Conservation (phyloP, 2,329 filamentous ascomycete genomes). For the Hortaea sp. region DNA sequence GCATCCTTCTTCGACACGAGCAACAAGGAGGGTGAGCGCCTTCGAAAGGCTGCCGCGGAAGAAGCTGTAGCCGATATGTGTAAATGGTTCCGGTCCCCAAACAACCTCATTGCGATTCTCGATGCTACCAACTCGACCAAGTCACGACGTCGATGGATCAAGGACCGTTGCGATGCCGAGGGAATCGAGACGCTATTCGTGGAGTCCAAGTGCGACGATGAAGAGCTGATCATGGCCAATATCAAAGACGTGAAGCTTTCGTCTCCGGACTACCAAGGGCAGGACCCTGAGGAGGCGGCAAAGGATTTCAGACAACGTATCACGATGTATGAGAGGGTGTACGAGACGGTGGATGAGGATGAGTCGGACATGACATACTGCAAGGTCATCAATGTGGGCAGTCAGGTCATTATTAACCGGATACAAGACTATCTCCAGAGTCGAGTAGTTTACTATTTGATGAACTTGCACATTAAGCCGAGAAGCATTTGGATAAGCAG, state of each 20-base stretch:
- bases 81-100: slow-evolving; percentile 69
- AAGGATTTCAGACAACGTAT: slow-evolving; percentile 90
- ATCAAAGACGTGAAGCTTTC: slow-evolving; percentile 88
- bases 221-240: slow-evolving; percentile 95
- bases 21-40: slow-evolving; percentile 82
- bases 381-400: slow-evolving; percentile 93
- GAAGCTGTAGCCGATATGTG: slow-evolving; percentile 91
- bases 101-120: slow-evolving; percentile 81
- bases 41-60: slow-evolving; percentile 79
- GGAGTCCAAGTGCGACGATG: slow-evolving; percentile 92
- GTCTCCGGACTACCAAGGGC: slow-evolving; percentile 85
- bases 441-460: slow-evolving; percentile 93
- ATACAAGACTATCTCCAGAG: slow-evolving; percentile 96
- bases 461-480: slow-evolving; percentile 96
- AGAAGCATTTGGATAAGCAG: slow-evolving; percentile 93
- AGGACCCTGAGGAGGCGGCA: slow-evolving; percentile 85
- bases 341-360: slow-evolving; percentile 83
- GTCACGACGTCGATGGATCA: slow-evolving; percentile 78
- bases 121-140: slow-evolving; percentile 97
- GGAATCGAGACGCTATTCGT: slow-evolving; percentile 83
- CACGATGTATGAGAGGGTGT: slow-evolving; percentile 93
- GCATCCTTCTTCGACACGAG: slow-evolving; percentile 92
- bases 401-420: slow-evolving; percentile 94
- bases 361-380: slow-evolving; percentile 86
- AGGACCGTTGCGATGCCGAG: slow-evolving; percentile 63